Base-by-base conservation (phyloP, 257 asterid species). In the Fraxinus pennsylvanica region DNA sequence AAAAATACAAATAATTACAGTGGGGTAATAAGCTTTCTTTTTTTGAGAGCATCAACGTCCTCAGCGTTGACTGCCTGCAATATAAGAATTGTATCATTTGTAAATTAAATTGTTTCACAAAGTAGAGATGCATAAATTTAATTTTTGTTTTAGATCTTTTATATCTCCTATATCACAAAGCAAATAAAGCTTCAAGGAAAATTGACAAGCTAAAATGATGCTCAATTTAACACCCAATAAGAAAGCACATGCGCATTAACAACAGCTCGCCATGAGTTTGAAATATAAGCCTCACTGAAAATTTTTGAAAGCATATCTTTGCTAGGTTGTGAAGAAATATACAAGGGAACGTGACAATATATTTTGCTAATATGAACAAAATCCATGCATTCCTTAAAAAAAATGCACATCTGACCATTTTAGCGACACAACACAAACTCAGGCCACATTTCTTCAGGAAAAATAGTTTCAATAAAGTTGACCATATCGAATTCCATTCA, bases 21-120 rank as follows among this genome's bases (percentile, higher is more conserved):
- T 72, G 86, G 90, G 66, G 74, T 80, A 71, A 92, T 92, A 69
- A 96, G 94, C 86, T 86, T 93, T 83, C 99, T 90, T 80, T 87
- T 82, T 82, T 93, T 93, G 74, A 96, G 94, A 88, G 88, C 87
- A 80, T 92, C 96, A 79, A 92, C 78, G 80, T 91, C 98, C 84
- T 86, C 90, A 71, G 89, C 79, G 39, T 84, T 76, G 50, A 91
- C 85, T 50, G 83, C 93, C 97, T 94, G 95, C 78, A 80, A 83
- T 78, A 43, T 68, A 68, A 75, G 61, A 19, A 45, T 13, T 57
- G 52, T 70, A 36, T 52, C 72, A 68, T 73, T 68, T 71, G 57
- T 14, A 6, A 63, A 22, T 27, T 66, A 70, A 61, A 21, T 17
- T 6, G 74, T 29, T 32, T 19, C 61, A 27, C 61, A 57, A 17